phyloP scores from a whole-genome alignment of 495 filamentous ascomycete species.

The Neohortaea acidophila region DNA sequence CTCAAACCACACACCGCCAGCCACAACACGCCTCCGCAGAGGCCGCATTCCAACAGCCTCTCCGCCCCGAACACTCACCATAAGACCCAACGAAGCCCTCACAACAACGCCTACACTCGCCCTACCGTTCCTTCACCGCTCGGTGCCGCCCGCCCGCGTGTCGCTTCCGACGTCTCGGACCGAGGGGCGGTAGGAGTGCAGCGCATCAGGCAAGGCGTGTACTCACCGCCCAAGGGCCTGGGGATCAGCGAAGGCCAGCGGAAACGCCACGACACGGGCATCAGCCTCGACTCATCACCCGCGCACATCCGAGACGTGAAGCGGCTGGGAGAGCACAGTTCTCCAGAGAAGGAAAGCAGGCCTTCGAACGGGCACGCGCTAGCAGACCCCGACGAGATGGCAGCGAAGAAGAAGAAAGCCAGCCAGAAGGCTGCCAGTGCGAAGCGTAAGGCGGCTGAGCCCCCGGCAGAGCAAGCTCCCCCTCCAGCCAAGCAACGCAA shows the following conservation, averaged over 20 bases:
- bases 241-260: constrained; percentile 8
- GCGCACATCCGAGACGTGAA: too few relatives aligned
- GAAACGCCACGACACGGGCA: constrained; percentile 12
- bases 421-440: too few relatives aligned
- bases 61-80: constrained; percentile 12
- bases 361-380: too few relatives aligned
- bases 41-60: constrained; percentile 14
- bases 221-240: constrained; percentile 10
- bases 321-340: too few relatives aligned
- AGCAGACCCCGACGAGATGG: too few relatives aligned
- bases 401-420: too few relatives aligned
- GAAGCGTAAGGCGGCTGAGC: too few relatives aligned
- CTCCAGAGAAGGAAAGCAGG: too few relatives aligned
- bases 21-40: constrained; percentile 10
- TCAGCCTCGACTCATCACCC: constrained; percentile 7
- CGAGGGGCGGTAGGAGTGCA: constrained; percentile 6
- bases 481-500: too few relatives aligned
- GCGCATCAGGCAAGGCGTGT: neutral
- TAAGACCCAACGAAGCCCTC: constrained; percentile 14
- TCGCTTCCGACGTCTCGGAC: constrained; percentile 17
- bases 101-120: constrained; percentile 12
- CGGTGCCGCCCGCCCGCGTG: constrained; percentile 16
- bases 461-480: too few relatives aligned
- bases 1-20: constrained; percentile 1
- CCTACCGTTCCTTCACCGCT: constrained; percentile 18